These are phyloP conservation scores for Xylaria palmicola DNA, from an alignment of 495 filamentous ascomycete genomes.

Conservation along the genomic window DNA sequence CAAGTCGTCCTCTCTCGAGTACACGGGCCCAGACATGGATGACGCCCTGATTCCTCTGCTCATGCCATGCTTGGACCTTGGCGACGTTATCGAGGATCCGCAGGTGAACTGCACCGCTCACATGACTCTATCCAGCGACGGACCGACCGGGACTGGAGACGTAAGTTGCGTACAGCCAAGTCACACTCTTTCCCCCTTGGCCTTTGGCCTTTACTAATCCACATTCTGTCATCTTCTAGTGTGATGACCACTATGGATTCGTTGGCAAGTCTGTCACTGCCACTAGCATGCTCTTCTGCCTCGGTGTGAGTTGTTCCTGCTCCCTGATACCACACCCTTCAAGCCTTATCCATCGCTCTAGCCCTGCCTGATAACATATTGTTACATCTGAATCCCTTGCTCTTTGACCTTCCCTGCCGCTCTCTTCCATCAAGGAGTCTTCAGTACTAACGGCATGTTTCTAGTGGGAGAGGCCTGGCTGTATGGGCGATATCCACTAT, in stretches of 20 bases:
- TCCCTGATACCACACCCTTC: neutral
- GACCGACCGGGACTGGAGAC: neutral
- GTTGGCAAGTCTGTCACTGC: neutral
- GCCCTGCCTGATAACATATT: no score
- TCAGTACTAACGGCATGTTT: neutral
- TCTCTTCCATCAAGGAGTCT: neutral
- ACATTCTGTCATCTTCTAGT: neutral
- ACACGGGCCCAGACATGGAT: neutral
- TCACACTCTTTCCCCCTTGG: neutral
- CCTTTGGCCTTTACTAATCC: neutral
- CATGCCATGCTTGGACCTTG: neutral
- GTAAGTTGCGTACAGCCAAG: neutral
- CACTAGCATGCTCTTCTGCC: conserved; percentile 1
- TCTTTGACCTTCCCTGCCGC: neutral
- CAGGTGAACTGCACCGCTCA: neutral
- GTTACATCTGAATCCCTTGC: neutral
- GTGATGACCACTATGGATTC: neutral
- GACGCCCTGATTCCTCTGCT: neutral
- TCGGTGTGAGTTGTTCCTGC: neutral
- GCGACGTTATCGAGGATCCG: neutral
- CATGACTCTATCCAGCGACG: neutral
- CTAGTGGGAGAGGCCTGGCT: neutral
- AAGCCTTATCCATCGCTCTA: neutral
- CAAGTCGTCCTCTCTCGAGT: neutral
- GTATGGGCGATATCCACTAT: neutral